These are phyloP conservation scores for Pleodorina starrii DNA, from an alignment of 139 green algal species.

Conservation along the genomic window DNA sequence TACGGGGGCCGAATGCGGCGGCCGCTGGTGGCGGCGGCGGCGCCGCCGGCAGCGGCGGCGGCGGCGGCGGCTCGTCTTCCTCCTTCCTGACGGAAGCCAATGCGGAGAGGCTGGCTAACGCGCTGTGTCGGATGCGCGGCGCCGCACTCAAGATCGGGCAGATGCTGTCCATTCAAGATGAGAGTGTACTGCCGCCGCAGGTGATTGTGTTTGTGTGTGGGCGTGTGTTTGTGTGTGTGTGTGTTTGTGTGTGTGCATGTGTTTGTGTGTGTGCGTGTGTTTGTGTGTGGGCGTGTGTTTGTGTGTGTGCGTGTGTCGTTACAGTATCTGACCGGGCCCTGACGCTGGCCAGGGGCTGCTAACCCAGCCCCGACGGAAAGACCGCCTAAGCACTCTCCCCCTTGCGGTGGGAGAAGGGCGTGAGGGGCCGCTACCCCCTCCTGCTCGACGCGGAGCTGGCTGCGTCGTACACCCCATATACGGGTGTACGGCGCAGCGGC, in stretches of 20 bases:
- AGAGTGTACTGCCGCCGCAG: constrained; percentile 89
- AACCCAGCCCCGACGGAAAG: no score
- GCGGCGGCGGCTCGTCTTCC: not conserved
- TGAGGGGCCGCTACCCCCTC: no score
- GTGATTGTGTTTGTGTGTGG: constrained; percentile 34
- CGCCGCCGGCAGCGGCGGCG: constrained; percentile 5
- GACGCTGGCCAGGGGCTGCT: no score
- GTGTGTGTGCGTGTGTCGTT: not conserved
- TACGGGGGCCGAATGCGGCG: not conserved
- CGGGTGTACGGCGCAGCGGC: no score
- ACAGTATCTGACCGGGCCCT: not conserved
- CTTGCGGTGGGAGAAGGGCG: no score
- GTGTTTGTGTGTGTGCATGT: not conserved
- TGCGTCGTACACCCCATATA: no score
- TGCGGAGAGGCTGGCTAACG: constrained; percentile 91
- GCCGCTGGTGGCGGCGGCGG: not conserved
- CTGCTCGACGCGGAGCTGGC: no score
- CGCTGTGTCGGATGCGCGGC: constrained; percentile 93
- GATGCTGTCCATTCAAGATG: constrained; percentile 98
- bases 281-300: not conserved
- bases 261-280: not conserved
- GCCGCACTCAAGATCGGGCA: constrained; percentile 97
- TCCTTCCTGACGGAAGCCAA: constrained; percentile 83
- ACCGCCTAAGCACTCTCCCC: no score
- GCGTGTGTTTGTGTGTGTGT: not conserved